Evolutionary conservation across 1,139 yeast species (phyloP), one percentile per base, ranked within the genome.

Genomic region (Candida pseudocylindracea): DNA sequence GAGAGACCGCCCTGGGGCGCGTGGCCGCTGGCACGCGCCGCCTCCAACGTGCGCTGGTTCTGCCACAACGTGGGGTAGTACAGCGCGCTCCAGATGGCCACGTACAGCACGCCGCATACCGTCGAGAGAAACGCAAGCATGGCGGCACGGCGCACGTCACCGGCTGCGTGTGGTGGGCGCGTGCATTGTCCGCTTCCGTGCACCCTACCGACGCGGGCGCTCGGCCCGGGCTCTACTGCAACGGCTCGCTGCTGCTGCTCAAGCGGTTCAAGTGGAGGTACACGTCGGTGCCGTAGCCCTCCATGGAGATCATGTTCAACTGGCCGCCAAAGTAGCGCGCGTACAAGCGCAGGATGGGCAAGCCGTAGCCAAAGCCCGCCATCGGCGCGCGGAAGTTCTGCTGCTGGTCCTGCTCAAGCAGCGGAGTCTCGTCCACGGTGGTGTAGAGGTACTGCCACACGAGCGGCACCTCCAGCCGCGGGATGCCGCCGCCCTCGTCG

Each of bases 401-500:
- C 41, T 59, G 64, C 38, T 51, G 56, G 36, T 68, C 76, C 0
- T 72, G 64, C 36, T 75, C 85, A 35, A 75, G 53, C 20, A 60
- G 63, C 2, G 88, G 88, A 8, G 79, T 68, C 38, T 72, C 67
- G 43, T 71, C 68, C 33, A 85, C 93, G 0, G 94, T 79, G 6
- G 94, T 81, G 52, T 81, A 81, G 50, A 83, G 63, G 48, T 81
- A 81, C 0, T 93, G 80, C 94, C 93, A 81, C 32, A 81, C 79
- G 39, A 78, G 60, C 2, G 93, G 92, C 20, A 79, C 67, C 36
- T 79, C 88, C 38, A 81, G 65, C 38, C 93, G 61, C 3, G 93
- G 79, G 38, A 83, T 80, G 26, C 94, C 94, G 29, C 94, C 95
- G 32, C 94, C 95, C 54, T 81, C 93, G 48, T 81, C 95, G 30